phyloP scores from a whole-genome alignment of 495 filamentous ascomycete genomes.

The Lasiosphaeriaceae sp. region DNA sequence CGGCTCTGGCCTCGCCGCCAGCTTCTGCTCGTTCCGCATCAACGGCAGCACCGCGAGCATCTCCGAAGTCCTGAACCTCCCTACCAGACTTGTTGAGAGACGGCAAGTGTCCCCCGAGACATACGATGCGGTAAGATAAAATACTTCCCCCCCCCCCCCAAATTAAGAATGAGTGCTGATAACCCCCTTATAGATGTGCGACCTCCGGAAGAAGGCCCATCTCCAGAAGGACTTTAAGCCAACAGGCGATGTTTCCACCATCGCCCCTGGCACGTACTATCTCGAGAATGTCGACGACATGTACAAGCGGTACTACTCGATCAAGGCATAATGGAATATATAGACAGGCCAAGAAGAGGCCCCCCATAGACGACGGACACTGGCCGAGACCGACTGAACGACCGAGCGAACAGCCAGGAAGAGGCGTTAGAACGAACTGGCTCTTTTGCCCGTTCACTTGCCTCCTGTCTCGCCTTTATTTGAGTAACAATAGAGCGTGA shows the following conservation, averaged over 20 bases:
- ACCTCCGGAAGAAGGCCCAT: slow-evolving; percentile 89
- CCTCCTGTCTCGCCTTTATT: background rate
- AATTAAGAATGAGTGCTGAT: slow-evolving; percentile 15
- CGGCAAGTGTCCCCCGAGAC: slow-evolving; percentile 73
- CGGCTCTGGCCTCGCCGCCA: slow-evolving; percentile 86
- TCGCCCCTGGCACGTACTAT: slow-evolving; percentile 83
- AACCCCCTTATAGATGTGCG: slow-evolving; percentile 65
- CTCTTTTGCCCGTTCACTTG: background rate
- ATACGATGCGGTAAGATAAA: slow-evolving; percentile 72
- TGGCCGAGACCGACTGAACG: background rate
- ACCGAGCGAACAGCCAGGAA: background rate
- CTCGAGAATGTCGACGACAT: slow-evolving; percentile 86
- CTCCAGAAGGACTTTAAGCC: slow-evolving; percentile 88
- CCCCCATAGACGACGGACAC: slow-evolving; percentile 1
- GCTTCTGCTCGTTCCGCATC: slow-evolving; percentile 84
- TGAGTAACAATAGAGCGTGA: background rate
- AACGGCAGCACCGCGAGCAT: slow-evolving; percentile 73
- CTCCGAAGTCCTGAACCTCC: slow-evolving; percentile 73
- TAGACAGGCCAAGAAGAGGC: background rate
- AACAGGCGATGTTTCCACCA: slow-evolving; percentile 67
- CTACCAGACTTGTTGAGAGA: slow-evolving; percentile 66
- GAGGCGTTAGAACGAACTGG: background rate
- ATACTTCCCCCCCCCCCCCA: background rate
- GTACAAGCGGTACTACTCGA: slow-evolving; percentile 84
- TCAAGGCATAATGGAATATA: slow-evolving; percentile 63